phyloP scores from a whole-genome alignment of 257 asterid species.

The Scutellaria galericulata region DNA sequence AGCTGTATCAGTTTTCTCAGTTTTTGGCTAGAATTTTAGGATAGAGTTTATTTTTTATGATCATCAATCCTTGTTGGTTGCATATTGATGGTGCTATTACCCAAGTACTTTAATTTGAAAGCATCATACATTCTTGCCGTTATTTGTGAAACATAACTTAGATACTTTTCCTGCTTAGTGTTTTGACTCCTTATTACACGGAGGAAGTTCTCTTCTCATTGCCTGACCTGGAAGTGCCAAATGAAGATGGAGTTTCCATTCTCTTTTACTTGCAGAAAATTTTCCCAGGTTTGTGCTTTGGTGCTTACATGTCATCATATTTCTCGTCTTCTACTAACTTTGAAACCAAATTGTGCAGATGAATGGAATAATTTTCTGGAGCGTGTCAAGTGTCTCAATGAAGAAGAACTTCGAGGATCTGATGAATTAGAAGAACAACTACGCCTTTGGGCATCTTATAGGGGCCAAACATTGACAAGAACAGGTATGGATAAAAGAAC shows the following conservation, averaged over 20 bases:
- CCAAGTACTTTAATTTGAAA: background rate
- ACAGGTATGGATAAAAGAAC: constrained; percentile 57
- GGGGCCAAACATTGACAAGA: constrained; percentile 89
- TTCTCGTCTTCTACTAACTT: constrained; percentile 33
- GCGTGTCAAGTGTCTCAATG: constrained; percentile 63
- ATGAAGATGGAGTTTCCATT: constrained; percentile 95
- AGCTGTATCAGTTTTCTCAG: constrained; percentile 1
- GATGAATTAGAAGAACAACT: constrained; percentile 82
- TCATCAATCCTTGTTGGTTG: constrained; percentile 1
- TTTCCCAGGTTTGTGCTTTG: constrained; percentile 75
- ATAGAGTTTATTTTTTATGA: background rate
- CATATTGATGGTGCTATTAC: background rate
- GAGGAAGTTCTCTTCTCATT: constrained; percentile 91
- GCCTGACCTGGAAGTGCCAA: constrained; percentile 78
- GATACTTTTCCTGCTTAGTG: constrained; percentile 50
- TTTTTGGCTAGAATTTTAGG: background rate
- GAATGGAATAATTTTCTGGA: constrained; percentile 93
- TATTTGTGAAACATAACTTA: constrained; percentile 8
- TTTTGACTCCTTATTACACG: constrained; percentile 87
- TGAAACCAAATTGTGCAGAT: constrained; percentile 51
- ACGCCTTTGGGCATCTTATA: constrained; percentile 94
- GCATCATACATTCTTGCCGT: constrained; percentile 6
- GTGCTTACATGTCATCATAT: constrained; percentile 44
- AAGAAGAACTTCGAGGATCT: constrained; percentile 71
- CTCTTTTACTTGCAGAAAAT: constrained; percentile 88